Percentiles rank a stretch among this genome's conserved stretches.
Conservation (phyloP, 2,329 filamentous ascomycete genomes). For the Apiospora pterosperma region DNA sequence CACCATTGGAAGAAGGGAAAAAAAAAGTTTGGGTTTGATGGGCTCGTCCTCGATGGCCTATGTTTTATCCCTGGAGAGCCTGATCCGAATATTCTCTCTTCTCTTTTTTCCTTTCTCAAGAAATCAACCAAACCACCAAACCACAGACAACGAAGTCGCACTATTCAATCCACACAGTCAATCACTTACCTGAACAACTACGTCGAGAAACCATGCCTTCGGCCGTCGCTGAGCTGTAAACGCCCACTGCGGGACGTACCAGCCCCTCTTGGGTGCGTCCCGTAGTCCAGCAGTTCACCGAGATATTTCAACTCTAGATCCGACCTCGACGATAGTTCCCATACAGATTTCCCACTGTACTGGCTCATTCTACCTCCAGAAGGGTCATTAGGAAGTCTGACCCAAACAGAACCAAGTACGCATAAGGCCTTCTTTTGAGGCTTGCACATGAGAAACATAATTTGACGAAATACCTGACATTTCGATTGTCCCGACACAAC, state of each 20-base stretch:
- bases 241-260: conserved; percentile 71
- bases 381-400: conserved; percentile 26
- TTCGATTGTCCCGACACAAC: not conserved
- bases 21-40: conserved; percentile 20
- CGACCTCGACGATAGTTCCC: conserved; percentile 63
- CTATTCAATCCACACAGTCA: conserved; percentile 35
- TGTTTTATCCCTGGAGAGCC: conserved; percentile 21
- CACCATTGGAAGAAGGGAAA: conserved; percentile 17
- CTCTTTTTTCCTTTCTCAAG: conserved; percentile 26
- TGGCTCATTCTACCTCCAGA: conserved; percentile 18
- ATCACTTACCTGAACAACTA: conserved; percentile 48
- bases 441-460: conserved; percentile 5
- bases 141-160: conserved; percentile 66
- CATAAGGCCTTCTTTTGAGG: conserved; percentile 17
- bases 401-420: conserved; percentile 26
- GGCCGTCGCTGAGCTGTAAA: conserved; percentile 91
- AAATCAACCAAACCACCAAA: conserved; percentile 29
- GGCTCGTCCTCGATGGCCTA: conserved; percentile 3
- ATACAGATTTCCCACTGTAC: conserved; percentile 51
- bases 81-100: not conserved
- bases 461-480: not conserved
- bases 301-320: conserved; percentile 61
- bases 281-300: conserved; percentile 86
- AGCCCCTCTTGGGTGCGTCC: conserved; percentile 52
- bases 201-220: conserved; percentile 70